Percentiles rank a stretch among this genome's conserved stretches.
Evolutionary conservation across 306 rosid species (phyloP).

Genomic region (Sechiopsis laciniata): DNA sequence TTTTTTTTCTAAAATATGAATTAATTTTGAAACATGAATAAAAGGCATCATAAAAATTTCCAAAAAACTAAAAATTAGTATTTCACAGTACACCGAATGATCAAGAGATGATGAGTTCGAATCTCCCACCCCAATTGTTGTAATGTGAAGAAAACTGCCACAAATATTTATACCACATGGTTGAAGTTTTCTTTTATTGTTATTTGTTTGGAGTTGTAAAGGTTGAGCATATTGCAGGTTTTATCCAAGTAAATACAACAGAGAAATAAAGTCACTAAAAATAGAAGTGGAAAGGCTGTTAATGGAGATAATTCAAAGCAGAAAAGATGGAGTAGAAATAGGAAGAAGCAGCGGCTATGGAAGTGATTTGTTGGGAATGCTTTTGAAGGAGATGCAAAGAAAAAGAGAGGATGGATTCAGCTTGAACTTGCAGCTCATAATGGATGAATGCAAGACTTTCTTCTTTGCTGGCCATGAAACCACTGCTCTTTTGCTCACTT

Average conservation of each 20-base stretch:
- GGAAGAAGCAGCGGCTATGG: conserved; percentile 77
- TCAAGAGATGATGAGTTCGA: too few species aligned
- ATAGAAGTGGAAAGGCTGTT: conserved; percentile 73
- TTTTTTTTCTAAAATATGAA: too few species aligned
- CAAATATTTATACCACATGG: too few species aligned
- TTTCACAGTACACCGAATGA: too few species aligned
- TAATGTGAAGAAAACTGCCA: too few species aligned
- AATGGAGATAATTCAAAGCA: conserved; percentile 82
- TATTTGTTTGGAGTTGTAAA: too few species aligned
- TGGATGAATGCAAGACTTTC: conserved; percentile 96
- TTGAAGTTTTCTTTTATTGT: too few species aligned
- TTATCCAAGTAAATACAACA: conserved; percentile 84
- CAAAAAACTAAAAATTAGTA: too few species aligned
- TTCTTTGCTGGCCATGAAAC: conserved; percentile 98
- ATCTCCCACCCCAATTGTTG: too few species aligned
- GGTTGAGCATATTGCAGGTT: conserved; percentile 29
- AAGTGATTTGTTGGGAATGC: conserved; percentile 73
- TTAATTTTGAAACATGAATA: too few species aligned
- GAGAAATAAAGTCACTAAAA: conserved; percentile 75
- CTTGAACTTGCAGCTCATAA: conserved; percentile 57
- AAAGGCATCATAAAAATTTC: too few species aligned
- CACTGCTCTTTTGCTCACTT: conserved; percentile 77
- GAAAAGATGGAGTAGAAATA: conserved; percentile 72
- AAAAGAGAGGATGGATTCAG: conserved; percentile 46
- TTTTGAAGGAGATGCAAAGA: conserved; percentile 67